Conservation (phyloP, 331 rosid genomes). For the Malus hybrid region DNA sequence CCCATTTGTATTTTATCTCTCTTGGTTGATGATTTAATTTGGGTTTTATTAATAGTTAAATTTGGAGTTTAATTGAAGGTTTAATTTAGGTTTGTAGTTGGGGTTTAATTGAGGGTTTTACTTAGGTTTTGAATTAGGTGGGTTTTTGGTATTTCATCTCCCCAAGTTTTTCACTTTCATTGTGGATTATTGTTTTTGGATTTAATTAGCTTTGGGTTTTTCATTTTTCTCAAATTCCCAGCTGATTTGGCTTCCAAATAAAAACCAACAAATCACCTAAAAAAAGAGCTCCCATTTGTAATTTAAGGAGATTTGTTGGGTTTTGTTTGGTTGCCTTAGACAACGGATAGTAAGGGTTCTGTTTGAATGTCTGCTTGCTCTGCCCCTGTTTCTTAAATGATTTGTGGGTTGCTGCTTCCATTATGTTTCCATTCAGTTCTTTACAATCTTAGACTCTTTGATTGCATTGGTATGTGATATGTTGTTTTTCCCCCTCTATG, state of each 20-base stretch:
- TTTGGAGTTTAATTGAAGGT: neutral
- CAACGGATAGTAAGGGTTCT: neutral
- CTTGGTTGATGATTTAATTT: too few relatives aligned
- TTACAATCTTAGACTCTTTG: neutral
- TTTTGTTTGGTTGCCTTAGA: neutral
- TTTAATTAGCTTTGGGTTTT: too few relatives aligned
- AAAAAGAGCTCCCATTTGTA: neutral
- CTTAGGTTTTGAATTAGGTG: too few relatives aligned
- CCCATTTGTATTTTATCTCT: too few relatives aligned
- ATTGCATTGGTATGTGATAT: constrained; percentile 15
- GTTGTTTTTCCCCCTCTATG: constrained; percentile 11
- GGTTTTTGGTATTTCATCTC: neutral
- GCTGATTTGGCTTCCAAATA: neutral
- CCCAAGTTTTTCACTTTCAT: too few relatives aligned
- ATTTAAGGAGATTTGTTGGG: neutral
- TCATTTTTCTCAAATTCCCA: neutral
- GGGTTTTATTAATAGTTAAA: too few relatives aligned
- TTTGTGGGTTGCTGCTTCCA: too few relatives aligned
- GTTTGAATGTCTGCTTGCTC: too few relatives aligned
- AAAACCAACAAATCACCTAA: too few relatives aligned
- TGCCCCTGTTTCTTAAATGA: too few relatives aligned
- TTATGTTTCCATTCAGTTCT: neutral
- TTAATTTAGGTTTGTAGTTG: neutral
- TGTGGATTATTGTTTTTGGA: too few relatives aligned
- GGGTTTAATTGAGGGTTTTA: too few relatives aligned